Percentiles rank a stretch among this genome's conserved stretches.
Conservation (phyloP, 208 protist genomes). For the Leishmania guyanensis region DNA sequence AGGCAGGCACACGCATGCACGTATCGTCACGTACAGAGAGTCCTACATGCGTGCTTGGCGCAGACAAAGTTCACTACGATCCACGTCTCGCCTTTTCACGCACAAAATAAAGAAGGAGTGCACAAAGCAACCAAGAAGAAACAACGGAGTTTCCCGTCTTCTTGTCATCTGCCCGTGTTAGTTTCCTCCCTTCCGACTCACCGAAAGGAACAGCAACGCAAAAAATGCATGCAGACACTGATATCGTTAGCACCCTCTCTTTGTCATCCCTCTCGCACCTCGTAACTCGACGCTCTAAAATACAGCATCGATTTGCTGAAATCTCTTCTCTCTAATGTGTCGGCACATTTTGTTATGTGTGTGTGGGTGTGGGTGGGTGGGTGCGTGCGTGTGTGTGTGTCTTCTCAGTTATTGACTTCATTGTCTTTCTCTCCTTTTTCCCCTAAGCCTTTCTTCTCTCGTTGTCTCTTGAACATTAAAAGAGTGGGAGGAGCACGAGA, state of each 20-base stretch:
- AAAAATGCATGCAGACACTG: background rate
- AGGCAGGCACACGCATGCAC: conserved; percentile 12
- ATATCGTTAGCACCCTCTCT: background rate
- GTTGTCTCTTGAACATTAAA: background rate
- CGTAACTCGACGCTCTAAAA: background rate
- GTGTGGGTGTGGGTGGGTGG: background rate
- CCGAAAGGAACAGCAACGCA: background rate
- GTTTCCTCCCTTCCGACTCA: background rate
- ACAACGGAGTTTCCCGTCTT: no score
- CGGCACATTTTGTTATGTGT: background rate
- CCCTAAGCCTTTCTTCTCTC: background rate
- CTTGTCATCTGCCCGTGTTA: background rate
- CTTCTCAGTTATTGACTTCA: background rate
- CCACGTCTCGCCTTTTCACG: background rate
- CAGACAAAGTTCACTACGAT: no score
- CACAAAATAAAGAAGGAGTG: background rate
- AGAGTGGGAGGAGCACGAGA: background rate
- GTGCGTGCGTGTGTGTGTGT: background rate
- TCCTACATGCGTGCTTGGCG: conserved; percentile 1
- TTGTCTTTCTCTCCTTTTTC: background rate
- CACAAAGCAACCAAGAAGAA: background rate
- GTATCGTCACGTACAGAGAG: conserved; percentile 14
- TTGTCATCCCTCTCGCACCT: background rate
- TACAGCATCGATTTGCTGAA: background rate
- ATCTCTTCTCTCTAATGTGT: background rate